Conservation (phyloP, 768 basidiomycete species). For the Collybia mongolica region DNA sequence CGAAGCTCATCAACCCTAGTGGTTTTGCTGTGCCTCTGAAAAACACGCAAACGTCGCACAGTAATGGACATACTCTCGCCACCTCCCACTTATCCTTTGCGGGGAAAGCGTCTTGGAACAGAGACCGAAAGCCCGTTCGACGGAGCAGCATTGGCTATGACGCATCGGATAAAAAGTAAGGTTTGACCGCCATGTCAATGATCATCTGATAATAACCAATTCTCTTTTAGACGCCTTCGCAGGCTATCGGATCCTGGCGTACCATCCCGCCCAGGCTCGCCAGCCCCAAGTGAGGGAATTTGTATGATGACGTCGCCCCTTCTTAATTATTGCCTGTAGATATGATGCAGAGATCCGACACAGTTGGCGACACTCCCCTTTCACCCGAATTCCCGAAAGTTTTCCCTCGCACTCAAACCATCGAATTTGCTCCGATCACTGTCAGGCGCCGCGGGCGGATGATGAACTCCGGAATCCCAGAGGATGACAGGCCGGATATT, state of each 20-base stretch:
- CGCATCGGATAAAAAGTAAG: conserved; percentile 3
- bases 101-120: conserved; percentile 1
- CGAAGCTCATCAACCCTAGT: conserved; percentile 70
- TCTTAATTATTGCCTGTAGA: conserved; percentile 15
- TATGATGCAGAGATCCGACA: conserved; percentile 36
- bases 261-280: conserved; percentile 31
- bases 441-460: conserved; percentile 25
- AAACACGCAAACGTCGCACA: conserved; percentile 16
- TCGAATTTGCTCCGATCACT: conserved; percentile 34
- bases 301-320: background rate
- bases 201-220: background rate
- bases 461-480: conserved; percentile 11
- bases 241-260: conserved; percentile 37
- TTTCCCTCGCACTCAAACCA: conserved; percentile 39
- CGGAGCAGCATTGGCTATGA: conserved; percentile 6
- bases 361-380: conserved; percentile 19
- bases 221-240: conserved; percentile 17
- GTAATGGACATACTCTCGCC: background rate
- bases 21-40: conserved; percentile 44
- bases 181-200: background rate
- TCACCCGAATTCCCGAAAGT: conserved; percentile 15
- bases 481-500: conserved; percentile 6
- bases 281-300: conserved; percentile 26
- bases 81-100: conserved; percentile 20
- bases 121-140: conserved; percentile 1